phyloP scores from a whole-genome alignment of 345 rosid species.

The Eucalyptus caleyi region DNA sequence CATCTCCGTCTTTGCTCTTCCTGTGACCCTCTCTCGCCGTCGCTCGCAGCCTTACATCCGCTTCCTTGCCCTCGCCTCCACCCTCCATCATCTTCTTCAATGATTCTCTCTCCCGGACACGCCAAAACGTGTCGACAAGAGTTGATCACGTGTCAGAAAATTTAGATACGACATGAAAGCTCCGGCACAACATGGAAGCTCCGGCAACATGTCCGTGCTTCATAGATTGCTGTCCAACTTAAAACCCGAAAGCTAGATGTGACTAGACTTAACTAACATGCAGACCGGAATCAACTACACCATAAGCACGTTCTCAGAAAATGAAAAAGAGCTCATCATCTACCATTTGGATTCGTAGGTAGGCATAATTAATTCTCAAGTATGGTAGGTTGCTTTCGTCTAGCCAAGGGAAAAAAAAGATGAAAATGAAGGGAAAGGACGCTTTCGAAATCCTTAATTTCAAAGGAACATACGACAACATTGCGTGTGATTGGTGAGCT shows the following conservation, averaged over 20 bases:
- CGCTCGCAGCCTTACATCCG: rapidly evolving
- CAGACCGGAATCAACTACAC: not conserved
- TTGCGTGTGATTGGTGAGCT: not conserved
- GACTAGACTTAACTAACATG: not conserved
- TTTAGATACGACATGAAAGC: no score
- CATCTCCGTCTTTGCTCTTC: no score
- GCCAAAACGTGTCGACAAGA: rapidly evolving
- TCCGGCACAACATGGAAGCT: no score
- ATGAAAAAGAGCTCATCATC: not conserved
- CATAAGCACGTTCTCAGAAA: not conserved
- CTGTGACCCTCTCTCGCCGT: rapidly evolving
- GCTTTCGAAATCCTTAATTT: not conserved
- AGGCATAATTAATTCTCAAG: not conserved
- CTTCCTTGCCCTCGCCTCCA: no score
- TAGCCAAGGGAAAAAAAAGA: not conserved
- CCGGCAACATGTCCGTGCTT: no score
- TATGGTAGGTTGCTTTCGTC: not conserved
- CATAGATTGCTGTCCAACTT: not conserved
- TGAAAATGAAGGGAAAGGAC: not conserved
- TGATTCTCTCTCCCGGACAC: no score
- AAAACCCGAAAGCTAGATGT: not conserved
- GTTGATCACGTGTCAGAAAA: rapidly evolving
- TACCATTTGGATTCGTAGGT: not conserved
- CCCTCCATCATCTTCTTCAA: no score
- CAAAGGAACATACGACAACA: not conserved